A percentile compares a stretch with the other conserved stretches of the same genome.
phyloP scores from a whole-genome alignment of 345 rosid species.

The Populus deltoides region DNA sequence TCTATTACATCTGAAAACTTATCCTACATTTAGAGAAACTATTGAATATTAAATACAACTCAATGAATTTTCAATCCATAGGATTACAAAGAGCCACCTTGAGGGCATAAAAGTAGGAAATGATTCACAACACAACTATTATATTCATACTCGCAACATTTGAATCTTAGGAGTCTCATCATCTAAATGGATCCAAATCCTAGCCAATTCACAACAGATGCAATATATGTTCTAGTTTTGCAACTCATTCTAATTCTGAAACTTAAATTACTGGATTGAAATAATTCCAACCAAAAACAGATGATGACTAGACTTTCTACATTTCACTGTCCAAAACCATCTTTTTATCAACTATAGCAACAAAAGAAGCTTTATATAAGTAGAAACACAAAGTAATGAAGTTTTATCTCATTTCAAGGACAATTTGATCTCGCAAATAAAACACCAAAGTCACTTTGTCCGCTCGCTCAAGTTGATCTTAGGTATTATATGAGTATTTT shows the following conservation, averaged over 20 bases:
- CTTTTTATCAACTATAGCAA: not conserved
- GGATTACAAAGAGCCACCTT: not conserved
- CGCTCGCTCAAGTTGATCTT: not conserved
- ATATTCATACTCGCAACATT: not conserved
- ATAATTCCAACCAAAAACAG: not conserved
- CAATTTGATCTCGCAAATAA: not conserved
- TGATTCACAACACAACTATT: too few relatives aligned
- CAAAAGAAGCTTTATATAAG: not conserved
- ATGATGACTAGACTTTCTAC: not conserved
- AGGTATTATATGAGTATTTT: not conserved
- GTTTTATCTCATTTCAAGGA: too few relatives aligned
- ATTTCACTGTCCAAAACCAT: not conserved
- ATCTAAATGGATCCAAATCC: not conserved
- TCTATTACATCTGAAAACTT: not conserved
- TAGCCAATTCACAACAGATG: not conserved
- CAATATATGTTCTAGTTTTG: not conserved
- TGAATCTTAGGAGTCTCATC: not conserved
- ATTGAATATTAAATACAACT: too few relatives aligned
- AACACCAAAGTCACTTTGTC: not conserved
- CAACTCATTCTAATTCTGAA: not conserved
- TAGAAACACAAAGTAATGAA: not conserved
- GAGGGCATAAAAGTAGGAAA: too few relatives aligned
- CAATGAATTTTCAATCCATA: not conserved
- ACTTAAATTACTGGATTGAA: not conserved
- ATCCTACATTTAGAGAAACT: too few relatives aligned